Conservation (phyloP, 306 rosid species). For the Luffa aegyptiaca region DNA sequence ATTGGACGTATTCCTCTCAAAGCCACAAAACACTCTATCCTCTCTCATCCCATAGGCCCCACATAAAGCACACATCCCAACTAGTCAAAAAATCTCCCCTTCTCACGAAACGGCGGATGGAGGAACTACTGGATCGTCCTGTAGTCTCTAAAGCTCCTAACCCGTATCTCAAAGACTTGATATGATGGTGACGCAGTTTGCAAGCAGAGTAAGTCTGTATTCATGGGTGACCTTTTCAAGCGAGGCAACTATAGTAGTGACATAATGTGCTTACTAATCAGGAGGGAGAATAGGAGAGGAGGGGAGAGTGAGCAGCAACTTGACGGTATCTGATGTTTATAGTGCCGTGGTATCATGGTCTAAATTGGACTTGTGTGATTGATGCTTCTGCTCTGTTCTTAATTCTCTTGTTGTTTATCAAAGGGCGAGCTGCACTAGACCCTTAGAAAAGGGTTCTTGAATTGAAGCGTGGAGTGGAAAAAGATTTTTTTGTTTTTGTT, state of each 20-base stretch:
- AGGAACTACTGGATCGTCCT: too few species aligned
- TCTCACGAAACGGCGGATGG: too few species aligned
- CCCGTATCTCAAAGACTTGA: not conserved
- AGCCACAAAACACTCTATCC: too few species aligned
- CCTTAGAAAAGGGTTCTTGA: not conserved
- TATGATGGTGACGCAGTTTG: not conserved
- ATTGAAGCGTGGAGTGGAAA: too few species aligned
- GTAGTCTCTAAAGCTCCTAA: too few species aligned
- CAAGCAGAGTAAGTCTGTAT: not conserved
- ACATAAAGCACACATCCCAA: too few species aligned
- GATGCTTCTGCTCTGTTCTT: not conserved
- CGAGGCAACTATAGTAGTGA: not conserved
- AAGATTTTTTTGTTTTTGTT: too few species aligned
- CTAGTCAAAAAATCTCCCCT: too few species aligned
- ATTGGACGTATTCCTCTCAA: too few species aligned
- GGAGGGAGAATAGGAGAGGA: not conserved
- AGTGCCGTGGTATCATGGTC: not conserved
- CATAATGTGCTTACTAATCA: not conserved
- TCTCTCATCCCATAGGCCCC: too few species aligned
- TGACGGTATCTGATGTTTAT: not conserved
- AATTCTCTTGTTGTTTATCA: not conserved
- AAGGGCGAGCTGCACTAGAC: not conserved
- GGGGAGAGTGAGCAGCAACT: not conserved
- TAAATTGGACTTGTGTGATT: not conserved
- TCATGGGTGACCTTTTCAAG: not conserved